Base-by-base conservation (phyloP, 148 eudicot genomes). In the Dysphania ambrosioides region DNA sequence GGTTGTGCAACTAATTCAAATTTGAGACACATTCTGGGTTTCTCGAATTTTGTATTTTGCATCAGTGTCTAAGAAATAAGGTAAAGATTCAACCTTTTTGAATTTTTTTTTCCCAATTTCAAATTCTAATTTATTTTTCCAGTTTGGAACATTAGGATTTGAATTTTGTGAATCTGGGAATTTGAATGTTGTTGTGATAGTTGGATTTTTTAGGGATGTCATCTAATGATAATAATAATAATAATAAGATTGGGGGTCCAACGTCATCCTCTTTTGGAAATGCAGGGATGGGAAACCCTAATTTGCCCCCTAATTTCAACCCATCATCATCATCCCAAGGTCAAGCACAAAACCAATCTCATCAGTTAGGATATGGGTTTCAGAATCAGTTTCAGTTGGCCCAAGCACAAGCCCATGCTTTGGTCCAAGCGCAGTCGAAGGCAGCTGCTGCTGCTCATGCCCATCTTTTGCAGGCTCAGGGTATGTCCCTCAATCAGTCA, bases 391-490 rank as follows among this genome's bases (percentile, higher is more conserved):
- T 79, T 70, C 93, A 92, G 8, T 8, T 86, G 77, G 94, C 97
- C 72, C 91, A 87, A 79, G 91, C 93, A 72, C 87, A 83, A 49
- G 90, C 79, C 26, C 88, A 83, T 36, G 87, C 87, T 0, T 35
- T 78, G 7, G 83, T 77, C 15, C 86, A 83, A 51, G 89, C 88
- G 3, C 90, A 87, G 63, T 74, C 89, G 18, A 83, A 79, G 51
- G 86, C 85, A 27, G 87, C 84, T 51, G 88, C 85, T 26, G 87
- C 86, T 27, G 86, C 86, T 8, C 90, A 86, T 49, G 88, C 89
- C 35, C 93, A 87, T 56, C 82, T 89, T 31, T 64, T 91, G 57
- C 98, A 89, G 60, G 92, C 90, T 69, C 92, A 89, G 72, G 93
- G 93, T 63, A 56, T 87, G 34, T 64, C 87, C 27, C 71, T 89